Base-by-base conservation (phyloP, 1,139 yeast genomes). In the Protomyces lactucae-debilis region DNA sequence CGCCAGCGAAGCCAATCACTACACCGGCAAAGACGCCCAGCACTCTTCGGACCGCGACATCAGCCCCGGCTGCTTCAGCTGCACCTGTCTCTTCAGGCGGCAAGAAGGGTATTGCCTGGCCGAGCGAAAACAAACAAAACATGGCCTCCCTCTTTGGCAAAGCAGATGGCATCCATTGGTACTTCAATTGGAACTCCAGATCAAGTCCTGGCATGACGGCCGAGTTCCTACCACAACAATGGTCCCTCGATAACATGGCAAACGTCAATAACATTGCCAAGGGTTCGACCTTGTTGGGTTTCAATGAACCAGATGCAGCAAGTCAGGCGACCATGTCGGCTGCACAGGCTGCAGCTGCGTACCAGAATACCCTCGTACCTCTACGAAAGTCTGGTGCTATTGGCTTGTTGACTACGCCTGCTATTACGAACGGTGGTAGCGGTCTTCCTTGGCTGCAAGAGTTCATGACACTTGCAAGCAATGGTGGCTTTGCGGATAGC, bases 241-340 rank as follows among this genome's bases (percentile, higher is more conserved):
- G 57, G 61, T 60, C 65, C 5, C 46, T 46, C 25, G 54, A 43
- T 53, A 48, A 57, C 45, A 6, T 54, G 32, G 46, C 25, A 23
- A 57, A 57, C 18, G 55, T 60, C 18, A 52, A 55, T 3, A 35
- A 35, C 8, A 16, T 60, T 14, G 46, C 61, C 9, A 55, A 53
- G 25, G 66, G 66, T 10, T 52, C 54, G 32, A 64, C 66, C 25
- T 39, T 64, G 45, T 21, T 64, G 21, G 66, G 66, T 12, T 64
- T 60, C 60, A 64, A 64, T 32, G 66, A 64, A 43, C 66, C 66
- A n/a, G 66, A 64, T 37, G 55, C 48, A 32, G 32, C 52, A 14
- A 54, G 64, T 1, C 61, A 63, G 35, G 57, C 55, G 6, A 53
- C 48, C 54, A 60, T 60, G 61, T 28, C 55, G 36, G 61, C 60